Base-by-base conservation (phyloP, 257 asterid genomes). In the Marsdenia floribunda region DNA sequence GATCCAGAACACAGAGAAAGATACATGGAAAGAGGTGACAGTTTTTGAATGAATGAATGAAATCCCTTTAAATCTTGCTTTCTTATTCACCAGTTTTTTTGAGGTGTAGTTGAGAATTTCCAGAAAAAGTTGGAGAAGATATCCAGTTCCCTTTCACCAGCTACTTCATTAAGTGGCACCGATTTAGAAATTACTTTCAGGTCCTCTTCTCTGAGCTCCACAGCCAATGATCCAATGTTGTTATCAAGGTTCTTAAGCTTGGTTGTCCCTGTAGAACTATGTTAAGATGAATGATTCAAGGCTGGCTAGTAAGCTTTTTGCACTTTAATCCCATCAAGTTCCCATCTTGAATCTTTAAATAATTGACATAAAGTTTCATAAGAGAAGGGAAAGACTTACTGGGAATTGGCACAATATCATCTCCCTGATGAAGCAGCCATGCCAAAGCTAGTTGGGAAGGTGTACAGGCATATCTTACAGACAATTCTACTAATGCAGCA, bases 361-460 rank as follows among this genome's bases (percentile, higher is more conserved):
- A n/a, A 11, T 42, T 6, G 47, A 42, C 6, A 42, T 42, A 42
- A 42, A 42, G 10, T 42, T 9, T 42, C 47, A 42, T 42, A 6
- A 42, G 11, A 11, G 47, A 42, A 52, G 57, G 57, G 5, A 52
- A 52, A 52, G 47, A 42, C 60, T 5, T 79, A 86, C 90, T 86
- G 60, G 88, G 91, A 72, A 86, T 82, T 8, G 91, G 89, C 52
- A 88, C 82, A 33, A 88, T 73, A 44, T 83, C 88, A 24, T 85
- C 69, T 37, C 91, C 85, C 75, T 86, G 90, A 75, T 85, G 81
- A 35, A 85, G 83, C 67, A 88, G 84, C 93, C 90, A 88, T 0
- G 85, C 83, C 71, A 88, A 82, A 73, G 88, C 90, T 73, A 86
- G 83, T 73, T 88, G 91, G 50, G 91, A 83, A 69, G 88, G 82